Evolutionary conservation across 352 stramenopile genomes (phyloP).

Genomic region (Thalassiosira mediterranea): DNA sequence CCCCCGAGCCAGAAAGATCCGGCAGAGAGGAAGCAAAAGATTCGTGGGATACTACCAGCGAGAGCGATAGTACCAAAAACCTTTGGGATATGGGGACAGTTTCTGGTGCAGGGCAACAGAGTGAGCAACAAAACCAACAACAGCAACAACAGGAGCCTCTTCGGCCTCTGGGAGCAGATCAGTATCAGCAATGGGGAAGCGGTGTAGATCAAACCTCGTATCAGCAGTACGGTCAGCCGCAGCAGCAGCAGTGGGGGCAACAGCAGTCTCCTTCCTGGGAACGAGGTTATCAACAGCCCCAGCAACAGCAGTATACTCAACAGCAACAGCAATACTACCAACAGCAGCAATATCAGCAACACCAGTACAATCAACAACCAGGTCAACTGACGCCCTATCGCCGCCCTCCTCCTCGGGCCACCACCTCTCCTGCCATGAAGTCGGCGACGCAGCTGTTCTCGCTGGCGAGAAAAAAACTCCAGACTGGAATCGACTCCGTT

Average conservation of each 20-base stretch:
- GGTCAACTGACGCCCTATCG: slow-evolving; percentile 19
- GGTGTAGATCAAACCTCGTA: not conserved
- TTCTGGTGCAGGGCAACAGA: not conserved
- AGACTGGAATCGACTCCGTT: slow-evolving; percentile 47
- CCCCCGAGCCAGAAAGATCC: no score
- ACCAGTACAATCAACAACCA: slow-evolving; percentile 20
- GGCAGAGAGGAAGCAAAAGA: no score
- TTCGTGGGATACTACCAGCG: no score
- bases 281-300: slow-evolving; percentile 3
- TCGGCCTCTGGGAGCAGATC: not conserved
- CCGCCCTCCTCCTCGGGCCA: not conserved
- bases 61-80: not conserved
- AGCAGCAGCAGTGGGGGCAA: not conserved
- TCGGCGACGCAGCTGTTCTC: slow-evolving; percentile 37
- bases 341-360: slow-evolving; percentile 10
- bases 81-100: not conserved
- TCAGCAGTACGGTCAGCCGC: not conserved
- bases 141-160: not conserved
- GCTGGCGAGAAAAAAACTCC: slow-evolving; percentile 35
- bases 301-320: slow-evolving; percentile 11
- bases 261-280: not conserved
- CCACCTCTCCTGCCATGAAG: slow-evolving; percentile 4
- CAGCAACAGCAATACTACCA: slow-evolving; percentile 16
- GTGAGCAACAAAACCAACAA: no score
- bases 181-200: not conserved